These are phyloP conservation scores for Ulota crispa DNA, from an alignment of 225 moss, liverwort and hornwort genomes.

Conservation along the genomic window DNA sequence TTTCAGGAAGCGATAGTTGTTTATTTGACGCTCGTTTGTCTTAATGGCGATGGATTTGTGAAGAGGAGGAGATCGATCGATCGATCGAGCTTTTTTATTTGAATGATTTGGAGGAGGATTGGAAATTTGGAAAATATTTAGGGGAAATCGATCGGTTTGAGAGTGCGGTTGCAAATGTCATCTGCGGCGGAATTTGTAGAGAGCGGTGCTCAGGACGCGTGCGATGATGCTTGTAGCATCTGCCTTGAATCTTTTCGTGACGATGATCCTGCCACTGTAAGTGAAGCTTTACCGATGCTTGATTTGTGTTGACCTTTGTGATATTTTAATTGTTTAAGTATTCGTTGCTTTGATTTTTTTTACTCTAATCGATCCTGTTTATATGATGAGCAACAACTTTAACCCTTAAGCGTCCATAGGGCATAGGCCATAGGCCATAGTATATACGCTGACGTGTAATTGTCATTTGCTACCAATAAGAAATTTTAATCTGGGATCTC, in stretches of 20 bases:
- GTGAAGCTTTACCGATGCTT: background rate
- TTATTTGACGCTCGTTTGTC: background rate
- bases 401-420: no score
- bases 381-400: background rate
- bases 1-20: background rate
- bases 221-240: conserved; percentile 92
- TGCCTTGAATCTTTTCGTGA: conserved; percentile 87
- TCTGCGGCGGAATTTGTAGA: conserved; percentile 92
- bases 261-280: conserved; percentile 76
- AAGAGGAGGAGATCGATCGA: background rate
- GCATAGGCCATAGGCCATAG: no score
- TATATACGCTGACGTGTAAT: no score
- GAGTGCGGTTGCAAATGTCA: conserved; percentile 42
- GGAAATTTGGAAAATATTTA: background rate
- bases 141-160: background rate
- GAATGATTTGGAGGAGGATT: background rate
- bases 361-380: background rate
- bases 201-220: conserved; percentile 89
- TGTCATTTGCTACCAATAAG: no score
- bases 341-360: background rate
- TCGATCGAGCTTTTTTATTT: background rate
- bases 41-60: background rate
- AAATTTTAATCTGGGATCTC: no score
- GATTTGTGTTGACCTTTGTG: background rate
- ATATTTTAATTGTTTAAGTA: background rate